A percentile compares a stretch with the other conserved stretches of the same genome.
Evolutionary conservation across 2,329 filamentous ascomycete genomes (phyloP).

Genomic region (Alternaria brassicicola): DNA sequence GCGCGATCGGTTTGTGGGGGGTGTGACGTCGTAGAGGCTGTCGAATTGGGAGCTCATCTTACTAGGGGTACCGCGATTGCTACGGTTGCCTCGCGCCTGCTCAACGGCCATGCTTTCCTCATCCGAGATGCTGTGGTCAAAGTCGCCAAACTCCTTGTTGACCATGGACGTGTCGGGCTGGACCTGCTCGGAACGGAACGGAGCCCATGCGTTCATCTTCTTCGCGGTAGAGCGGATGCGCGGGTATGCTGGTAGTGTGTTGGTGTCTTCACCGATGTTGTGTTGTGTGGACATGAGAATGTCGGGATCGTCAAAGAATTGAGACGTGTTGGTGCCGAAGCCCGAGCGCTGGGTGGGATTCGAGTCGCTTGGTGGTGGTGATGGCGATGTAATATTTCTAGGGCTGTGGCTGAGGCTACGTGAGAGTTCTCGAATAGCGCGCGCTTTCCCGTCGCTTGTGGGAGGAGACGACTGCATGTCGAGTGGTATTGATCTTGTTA

Average conservation of each 20-base stretch:
- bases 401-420: slow-evolving; percentile 44
- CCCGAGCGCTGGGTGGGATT: slow-evolving; percentile 45
- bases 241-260: slow-evolving; percentile 41
- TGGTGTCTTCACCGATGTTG: slow-evolving; percentile 45
- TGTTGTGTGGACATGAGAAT: slow-evolving; percentile 49
- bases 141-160: slow-evolving; percentile 49
- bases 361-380: slow-evolving; percentile 43
- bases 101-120: slow-evolving; percentile 63
- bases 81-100: slow-evolving; percentile 57
- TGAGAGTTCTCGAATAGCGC: slow-evolving; percentile 47
- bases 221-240: slow-evolving; percentile 48
- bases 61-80: slow-evolving; percentile 44
- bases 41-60: slow-evolving; percentile 60
- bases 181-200: slow-evolving; percentile 41
- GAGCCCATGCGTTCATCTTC: slow-evolving; percentile 48
- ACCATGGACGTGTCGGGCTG: slow-evolving; percentile 48
- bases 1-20: slow-evolving; percentile 47
- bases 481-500: slow-evolving; percentile 29
- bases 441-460: slow-evolving; percentile 46
- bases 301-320: slow-evolving; percentile 46
- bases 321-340: slow-evolving; percentile 31
- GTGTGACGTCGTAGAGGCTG: slow-evolving; percentile 56
- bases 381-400: slow-evolving; percentile 38
- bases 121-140: slow-evolving; percentile 50
- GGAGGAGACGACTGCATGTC: slow-evolving; percentile 48